These are phyloP conservation scores for Candida sojae DNA, from an alignment of 1,139 yeast genomes.

Conservation along the genomic window DNA sequence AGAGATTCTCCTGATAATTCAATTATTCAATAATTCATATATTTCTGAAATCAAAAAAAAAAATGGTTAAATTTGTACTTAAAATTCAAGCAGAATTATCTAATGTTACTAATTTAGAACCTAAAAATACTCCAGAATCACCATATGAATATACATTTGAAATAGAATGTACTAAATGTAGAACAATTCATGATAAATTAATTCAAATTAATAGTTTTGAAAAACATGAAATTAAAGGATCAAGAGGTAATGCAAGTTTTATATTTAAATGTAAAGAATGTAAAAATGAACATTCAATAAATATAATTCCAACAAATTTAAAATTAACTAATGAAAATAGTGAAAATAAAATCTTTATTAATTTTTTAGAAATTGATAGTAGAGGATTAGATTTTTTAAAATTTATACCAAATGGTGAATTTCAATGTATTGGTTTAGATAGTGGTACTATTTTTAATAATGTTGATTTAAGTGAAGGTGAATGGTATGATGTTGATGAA, in stretches of 20 bases:
- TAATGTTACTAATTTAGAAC: constrained; percentile 64
- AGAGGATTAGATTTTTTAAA: constrained; percentile 79
- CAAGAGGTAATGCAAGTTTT: constrained; percentile 84
- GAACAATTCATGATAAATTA: constrained; percentile 76
- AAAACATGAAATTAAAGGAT: constrained; percentile 62
- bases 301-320: constrained; percentile 35
- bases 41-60: not conserved
- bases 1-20: not conserved
- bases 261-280: constrained; percentile 77
- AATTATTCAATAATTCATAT: constrained; percentile 1
- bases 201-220: constrained; percentile 69
- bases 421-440: constrained; percentile 60
- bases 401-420: constrained; percentile 70
- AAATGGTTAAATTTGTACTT: constrained; percentile 47
- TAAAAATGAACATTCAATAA: constrained; percentile 44
- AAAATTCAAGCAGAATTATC: constrained; percentile 60
- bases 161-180: constrained; percentile 77
- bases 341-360: constrained; percentile 35
- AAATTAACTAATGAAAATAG: constrained; percentile 26
- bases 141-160: constrained; percentile 78
- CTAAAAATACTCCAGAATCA: constrained; percentile 57
- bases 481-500: constrained; percentile 97
- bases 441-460: constrained; percentile 56
- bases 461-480: constrained; percentile 75
- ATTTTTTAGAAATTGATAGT: constrained; percentile 60